These are phyloP conservation scores for Paecilomyces dactylethromorphus DNA, from an alignment of 2,329 filamentous ascomycete species.

Conservation along the genomic window DNA sequence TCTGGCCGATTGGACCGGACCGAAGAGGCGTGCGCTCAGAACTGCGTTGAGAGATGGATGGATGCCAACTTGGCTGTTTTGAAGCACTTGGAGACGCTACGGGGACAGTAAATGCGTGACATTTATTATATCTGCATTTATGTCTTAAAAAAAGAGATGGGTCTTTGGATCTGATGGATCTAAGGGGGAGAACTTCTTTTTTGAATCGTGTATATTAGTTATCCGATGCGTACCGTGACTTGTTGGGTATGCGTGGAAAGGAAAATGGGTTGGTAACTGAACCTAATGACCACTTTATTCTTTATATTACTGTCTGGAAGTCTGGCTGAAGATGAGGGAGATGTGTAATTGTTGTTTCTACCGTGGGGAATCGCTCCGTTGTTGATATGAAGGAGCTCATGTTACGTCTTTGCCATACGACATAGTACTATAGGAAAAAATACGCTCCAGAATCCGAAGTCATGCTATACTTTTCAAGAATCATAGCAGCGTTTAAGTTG, in stretches of 20 bases:
- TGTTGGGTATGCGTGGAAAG: not conserved
- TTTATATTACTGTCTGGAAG: not conserved
- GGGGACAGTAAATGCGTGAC: conserved; percentile 28
- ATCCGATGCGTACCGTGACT: not conserved
- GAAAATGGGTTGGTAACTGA: not conserved
- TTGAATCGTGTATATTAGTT: not conserved
- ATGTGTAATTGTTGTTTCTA: not conserved
- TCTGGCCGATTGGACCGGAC: conserved; percentile 63
- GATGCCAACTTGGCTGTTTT: conserved; percentile 82
- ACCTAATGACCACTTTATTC: not conserved
- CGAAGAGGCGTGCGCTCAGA: conserved; percentile 79
- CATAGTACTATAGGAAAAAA: not conserved
- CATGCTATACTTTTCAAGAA: not conserved
- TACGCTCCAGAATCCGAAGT: not conserved
- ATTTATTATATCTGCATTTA: not conserved
- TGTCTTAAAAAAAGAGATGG: not conserved
- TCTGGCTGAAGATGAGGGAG: not conserved
- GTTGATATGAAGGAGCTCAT: not conserved
- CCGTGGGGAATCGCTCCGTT: not conserved
- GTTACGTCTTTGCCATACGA: not conserved
- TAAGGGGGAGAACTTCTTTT: not conserved
- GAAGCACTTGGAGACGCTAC: conserved; percentile 68
- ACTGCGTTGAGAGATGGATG: conserved; percentile 91
- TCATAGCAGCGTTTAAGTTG: not conserved
- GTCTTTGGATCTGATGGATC: not conserved